A percentile compares a stretch with the other conserved stretches of the same genome.
Conservation (phyloP, 75 land plant genomes). For the Adiantum capillusveneris region DNA sequence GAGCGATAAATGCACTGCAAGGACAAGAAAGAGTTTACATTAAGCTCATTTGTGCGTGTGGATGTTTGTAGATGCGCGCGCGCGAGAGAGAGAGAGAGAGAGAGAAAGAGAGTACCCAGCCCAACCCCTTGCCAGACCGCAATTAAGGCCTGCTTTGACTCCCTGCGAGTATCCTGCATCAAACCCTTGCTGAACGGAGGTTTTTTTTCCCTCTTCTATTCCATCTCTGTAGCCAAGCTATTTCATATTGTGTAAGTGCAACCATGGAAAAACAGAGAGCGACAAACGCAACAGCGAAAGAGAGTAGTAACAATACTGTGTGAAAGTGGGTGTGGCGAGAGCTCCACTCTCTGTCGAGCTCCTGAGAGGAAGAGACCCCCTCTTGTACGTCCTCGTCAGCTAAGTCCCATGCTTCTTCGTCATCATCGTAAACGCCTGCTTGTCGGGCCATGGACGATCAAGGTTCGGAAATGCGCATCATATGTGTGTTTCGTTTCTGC, state of each 20-base stretch:
- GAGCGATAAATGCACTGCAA: conserved; percentile 1
- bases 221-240: conserved; percentile 5
- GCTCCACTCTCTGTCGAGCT: conserved; percentile 1
- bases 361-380: not conserved
- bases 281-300: not conserved
- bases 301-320: not conserved
- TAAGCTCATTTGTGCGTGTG: not conserved
- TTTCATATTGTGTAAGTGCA: not conserved
- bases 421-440: too few species aligned
- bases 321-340: not conserved
- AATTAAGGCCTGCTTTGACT: not conserved
- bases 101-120: not conserved
- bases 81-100: not conserved
- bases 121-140: conserved; percentile 3
- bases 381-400: too few species aligned
- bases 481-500: too few species aligned
- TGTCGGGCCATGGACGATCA: too few species aligned
- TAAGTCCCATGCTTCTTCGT: too few species aligned
- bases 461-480: too few species aligned
- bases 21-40: not conserved
- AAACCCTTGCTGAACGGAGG: conserved; percentile 1
- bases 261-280: not conserved
- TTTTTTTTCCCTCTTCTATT: not conserved
- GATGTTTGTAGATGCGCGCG: not conserved
- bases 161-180: not conserved